phyloP scores from a whole-genome alignment of 495 filamentous ascomycete species.

The Hypoxylon trugodes region DNA sequence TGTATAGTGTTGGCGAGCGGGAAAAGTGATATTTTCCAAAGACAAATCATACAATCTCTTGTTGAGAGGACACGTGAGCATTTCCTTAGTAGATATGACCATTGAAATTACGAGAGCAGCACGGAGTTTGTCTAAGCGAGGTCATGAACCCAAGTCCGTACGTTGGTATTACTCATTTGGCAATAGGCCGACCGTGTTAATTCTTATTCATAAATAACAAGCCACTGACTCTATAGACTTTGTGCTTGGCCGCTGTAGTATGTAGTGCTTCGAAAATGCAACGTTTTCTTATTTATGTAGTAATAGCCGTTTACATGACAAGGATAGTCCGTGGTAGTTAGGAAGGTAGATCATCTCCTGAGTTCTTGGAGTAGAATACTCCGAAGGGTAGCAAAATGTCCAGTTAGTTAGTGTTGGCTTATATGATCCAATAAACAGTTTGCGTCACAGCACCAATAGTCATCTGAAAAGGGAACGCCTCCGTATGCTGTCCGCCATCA shows the following conservation, averaged over 20 bases:
- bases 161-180: not conserved
- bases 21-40: conserved; percentile 2
- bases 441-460: conserved; percentile 14
- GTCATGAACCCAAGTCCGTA: no score
- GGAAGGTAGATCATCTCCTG: conserved; percentile 4
- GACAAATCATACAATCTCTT: not conserved
- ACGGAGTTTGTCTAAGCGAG: conserved; percentile 13
- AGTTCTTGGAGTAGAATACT: conserved; percentile 5
- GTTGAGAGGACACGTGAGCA: not conserved
- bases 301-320: not conserved
- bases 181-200: not conserved
- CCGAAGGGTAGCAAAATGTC: not conserved
- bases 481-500: conserved; percentile 28
- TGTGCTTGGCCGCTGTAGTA: conserved; percentile 7
- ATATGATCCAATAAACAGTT: not conserved
- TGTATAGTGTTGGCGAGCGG: conserved; percentile 6
- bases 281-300: conserved; percentile 1
- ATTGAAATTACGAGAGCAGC: conserved; percentile 4
- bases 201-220: conserved; percentile 6
- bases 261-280: conserved; percentile 1
- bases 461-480: conserved; percentile 1
- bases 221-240: not conserved
- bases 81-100: not conserved
- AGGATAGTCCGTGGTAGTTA: not conserved
- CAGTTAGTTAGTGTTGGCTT: not conserved